A percentile compares a stretch with the other conserved stretches of the same genome.
phyloP scores from a whole-genome alignment of 2,329 filamentous ascomycete species.

The Aureobasidium sp. region DNA sequence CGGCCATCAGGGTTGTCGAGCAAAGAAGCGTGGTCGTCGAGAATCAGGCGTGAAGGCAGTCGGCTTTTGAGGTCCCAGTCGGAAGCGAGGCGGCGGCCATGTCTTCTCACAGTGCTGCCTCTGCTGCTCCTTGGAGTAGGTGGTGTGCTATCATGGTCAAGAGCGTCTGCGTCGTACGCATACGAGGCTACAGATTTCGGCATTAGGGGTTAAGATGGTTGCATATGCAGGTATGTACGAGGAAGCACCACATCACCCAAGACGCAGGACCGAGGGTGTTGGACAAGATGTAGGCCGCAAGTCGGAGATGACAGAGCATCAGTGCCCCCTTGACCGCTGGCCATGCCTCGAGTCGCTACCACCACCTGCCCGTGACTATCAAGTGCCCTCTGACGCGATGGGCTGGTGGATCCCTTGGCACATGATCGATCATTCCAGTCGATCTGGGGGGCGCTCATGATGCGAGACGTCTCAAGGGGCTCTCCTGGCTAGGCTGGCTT shows the following conservation, averaged over 20 bases:
- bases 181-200: constrained; percentile 26
- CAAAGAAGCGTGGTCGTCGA: constrained; percentile 40
- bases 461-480: constrained; percentile 5
- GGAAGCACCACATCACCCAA: not conserved
- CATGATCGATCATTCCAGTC: not conserved
- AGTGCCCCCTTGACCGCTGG: constrained; percentile 9
- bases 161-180: constrained; percentile 8
- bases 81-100: constrained; percentile 17
- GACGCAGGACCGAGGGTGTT: not conserved
- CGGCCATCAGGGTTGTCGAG: constrained; percentile 31
- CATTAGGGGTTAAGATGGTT: constrained; percentile 17
- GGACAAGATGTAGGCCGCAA: not conserved
- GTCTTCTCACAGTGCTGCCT: not conserved
- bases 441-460: not conserved
- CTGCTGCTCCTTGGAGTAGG: not conserved
- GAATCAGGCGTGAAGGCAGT: constrained; percentile 19
- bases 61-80: constrained; percentile 27
- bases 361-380: not conserved
- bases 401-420: constrained; percentile 1
- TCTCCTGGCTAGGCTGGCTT: not conserved
- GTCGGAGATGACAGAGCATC: not conserved
- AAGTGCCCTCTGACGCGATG: not conserved
- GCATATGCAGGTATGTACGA: constrained; percentile 1
- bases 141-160: not conserved
- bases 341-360: constrained; percentile 4